phyloP scores from a whole-genome alignment of 73 alveolate species.

The Tetrahymena borealis region DNA sequence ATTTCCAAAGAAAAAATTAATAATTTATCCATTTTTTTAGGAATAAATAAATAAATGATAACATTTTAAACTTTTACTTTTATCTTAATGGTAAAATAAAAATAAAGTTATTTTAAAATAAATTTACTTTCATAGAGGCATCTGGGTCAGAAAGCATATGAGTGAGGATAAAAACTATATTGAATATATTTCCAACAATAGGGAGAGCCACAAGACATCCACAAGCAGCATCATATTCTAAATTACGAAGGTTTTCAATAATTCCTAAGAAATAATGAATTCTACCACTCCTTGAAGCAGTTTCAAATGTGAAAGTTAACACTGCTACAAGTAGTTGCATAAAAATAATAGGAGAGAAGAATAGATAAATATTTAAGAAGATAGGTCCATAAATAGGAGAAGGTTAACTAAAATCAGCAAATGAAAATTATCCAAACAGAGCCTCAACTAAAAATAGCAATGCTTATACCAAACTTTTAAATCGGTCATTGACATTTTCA shows the following conservation, averaged over 20 bases:
- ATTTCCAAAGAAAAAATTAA: no score
- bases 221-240: background rate
- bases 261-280: background rate
- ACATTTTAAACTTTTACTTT: no score
- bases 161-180: background rate
- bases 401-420: background rate
- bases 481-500: background rate
- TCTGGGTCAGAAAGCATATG: background rate
- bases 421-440: background rate
- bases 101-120: background rate
- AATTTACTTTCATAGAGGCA: background rate
- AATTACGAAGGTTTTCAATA: background rate
- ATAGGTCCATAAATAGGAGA: background rate
- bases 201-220: background rate
- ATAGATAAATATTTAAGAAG: background rate
- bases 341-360: background rate
- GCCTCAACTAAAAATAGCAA: background rate
- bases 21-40: no score
- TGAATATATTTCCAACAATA: background rate
- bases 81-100: background rate
- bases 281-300: background rate
- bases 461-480: background rate
- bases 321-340: background rate
- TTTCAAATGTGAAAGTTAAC: background rate
- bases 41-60: no score